Evolutionary conservation across 495 filamentous ascomycete species (phyloP), one percentile per base, ranked within the genome.

Genomic region (Tuber magnatum): DNA sequence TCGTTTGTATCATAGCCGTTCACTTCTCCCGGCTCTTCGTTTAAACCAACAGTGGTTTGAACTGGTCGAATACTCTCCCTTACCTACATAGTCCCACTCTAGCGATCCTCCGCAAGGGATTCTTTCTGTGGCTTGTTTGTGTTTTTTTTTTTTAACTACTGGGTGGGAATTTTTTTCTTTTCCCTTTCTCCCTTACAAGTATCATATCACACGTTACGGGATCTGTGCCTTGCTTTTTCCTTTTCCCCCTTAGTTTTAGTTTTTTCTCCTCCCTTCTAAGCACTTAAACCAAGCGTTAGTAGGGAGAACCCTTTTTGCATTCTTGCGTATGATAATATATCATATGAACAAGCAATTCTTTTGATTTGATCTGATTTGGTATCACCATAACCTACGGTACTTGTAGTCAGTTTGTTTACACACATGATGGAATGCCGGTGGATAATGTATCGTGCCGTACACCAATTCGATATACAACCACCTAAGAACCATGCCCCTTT

Each of bases 271-370:
- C 24, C 9, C 42, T 71, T 16, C 69, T n/a, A 4, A 44, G 12
- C 41, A 22, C 42, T 42, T 16, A 16, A 2, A 6, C 42, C 18
- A 71, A 35, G 39, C 35, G 12, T 71, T 22, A 42, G 22, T 40
- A n/a, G 28, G 28, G 51, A 32, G 39, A 41, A n/a, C 24, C 8
- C 24, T 22, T 71, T n/a, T 70, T 35, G 43, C 69, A 42, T 40
- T 71, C 42, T 71, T 39, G 69, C 43, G 69, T 44, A n/a, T n/a
- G n/a, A n/a, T n/a, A n/a, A n/a, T n/a, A 71, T 20, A 71, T 71
- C 5, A 71, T 71, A 18, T 32, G 14, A n/a, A 44, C 35, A n/a
- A 28, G 14, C 18, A 14, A 41, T 32, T 71, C 35, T 65, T 65
- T 65, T 65, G 46, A 48, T 48, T 28, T 12, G 56, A 65, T 65